Evolutionary conservation across 768 basidiomycete genomes (phyloP).

Genomic region (Suillus sp.): DNA sequence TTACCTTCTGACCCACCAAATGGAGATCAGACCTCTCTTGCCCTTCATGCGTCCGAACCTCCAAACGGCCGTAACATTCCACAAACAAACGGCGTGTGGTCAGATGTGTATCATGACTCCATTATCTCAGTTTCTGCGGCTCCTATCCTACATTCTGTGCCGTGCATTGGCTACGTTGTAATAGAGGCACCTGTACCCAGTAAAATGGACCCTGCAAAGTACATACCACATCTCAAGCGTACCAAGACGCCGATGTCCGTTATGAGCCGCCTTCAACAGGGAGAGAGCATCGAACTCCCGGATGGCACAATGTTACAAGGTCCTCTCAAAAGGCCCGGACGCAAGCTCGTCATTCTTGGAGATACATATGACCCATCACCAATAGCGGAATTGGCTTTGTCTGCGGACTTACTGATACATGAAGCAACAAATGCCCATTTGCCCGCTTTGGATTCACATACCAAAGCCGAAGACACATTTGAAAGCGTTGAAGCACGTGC

Average conservation of each 20-base stretch:
- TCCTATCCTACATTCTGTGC: constrained; percentile 78
- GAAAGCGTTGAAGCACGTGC: constrained; percentile 63
- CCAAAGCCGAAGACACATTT: constrained; percentile 62
- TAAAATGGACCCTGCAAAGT: constrained; percentile 70
- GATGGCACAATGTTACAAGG: constrained; percentile 77
- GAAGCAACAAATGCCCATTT: constrained; percentile 91
- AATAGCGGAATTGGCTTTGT: constrained; percentile 58
- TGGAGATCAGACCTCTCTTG: constrained; percentile 51
- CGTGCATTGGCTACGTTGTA: constrained; percentile 80
- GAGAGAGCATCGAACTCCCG: constrained; percentile 59
- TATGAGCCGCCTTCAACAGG: constrained; percentile 67
- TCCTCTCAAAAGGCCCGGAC: constrained; percentile 63
- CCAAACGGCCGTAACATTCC: constrained; percentile 63
- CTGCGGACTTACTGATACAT: constrained; percentile 77
- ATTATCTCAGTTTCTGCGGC: constrained; percentile 69
- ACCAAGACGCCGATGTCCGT: constrained; percentile 69
- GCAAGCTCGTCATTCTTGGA: constrained; percentile 81
- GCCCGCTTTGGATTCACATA: constrained; percentile 58
- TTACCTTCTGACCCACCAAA: constrained; percentile 56
- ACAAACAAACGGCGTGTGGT: constrained; percentile 65
- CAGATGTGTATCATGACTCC: constrained; percentile 57
- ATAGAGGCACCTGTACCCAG: constrained; percentile 71
- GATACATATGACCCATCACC: constrained; percentile 83
- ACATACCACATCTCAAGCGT: constrained; percentile 68
- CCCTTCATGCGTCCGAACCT: constrained; percentile 56